These are phyloP conservation scores for Exidia glandulosa DNA, from an alignment of 768 basidiomycete genomes.

Conservation along the genomic window DNA sequence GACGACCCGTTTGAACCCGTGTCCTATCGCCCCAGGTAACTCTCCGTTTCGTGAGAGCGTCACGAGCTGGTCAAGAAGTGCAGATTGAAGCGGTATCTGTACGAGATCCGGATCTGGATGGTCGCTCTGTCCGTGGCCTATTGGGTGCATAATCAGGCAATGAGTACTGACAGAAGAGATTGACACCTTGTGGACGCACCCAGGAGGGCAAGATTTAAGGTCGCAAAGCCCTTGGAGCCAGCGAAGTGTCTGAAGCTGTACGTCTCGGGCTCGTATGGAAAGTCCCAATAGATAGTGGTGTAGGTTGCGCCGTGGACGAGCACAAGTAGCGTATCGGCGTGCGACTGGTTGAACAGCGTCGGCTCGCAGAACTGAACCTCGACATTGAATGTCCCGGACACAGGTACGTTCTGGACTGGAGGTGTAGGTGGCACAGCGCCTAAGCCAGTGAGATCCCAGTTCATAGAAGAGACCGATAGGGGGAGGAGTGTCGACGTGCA, in stretches of 20 bases:
- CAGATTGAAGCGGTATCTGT: too few relatives aligned
- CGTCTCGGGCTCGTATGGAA: background rate
- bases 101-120: too few relatives aligned
- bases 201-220: conserved; percentile 11
- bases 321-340: background rate
- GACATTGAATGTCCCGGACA: background rate
- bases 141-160: background rate
- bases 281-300: background rate
- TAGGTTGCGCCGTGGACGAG: background rate
- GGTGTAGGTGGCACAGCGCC: too few relatives aligned
- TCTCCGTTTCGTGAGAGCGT: background rate
- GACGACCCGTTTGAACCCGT: background rate
- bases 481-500: too few relatives aligned
- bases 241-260: conserved; percentile 10
- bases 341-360: background rate
- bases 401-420: too few relatives aligned
- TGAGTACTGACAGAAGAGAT: too few relatives aligned
- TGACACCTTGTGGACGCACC: too few relatives aligned
- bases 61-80: too few relatives aligned
- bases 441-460: too few relatives aligned
- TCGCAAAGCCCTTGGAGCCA: conserved; percentile 6
- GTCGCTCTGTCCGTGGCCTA: background rate
- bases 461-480: too few relatives aligned
- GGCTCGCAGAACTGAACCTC: background rate
- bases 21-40: background rate